Percentiles rank a stretch among this genome's conserved stretches.
These are phyloP conservation scores for Lipomyces starkeyi DNA, from an alignment of 805 yeast species.

Conservation along the genomic window DNA sequence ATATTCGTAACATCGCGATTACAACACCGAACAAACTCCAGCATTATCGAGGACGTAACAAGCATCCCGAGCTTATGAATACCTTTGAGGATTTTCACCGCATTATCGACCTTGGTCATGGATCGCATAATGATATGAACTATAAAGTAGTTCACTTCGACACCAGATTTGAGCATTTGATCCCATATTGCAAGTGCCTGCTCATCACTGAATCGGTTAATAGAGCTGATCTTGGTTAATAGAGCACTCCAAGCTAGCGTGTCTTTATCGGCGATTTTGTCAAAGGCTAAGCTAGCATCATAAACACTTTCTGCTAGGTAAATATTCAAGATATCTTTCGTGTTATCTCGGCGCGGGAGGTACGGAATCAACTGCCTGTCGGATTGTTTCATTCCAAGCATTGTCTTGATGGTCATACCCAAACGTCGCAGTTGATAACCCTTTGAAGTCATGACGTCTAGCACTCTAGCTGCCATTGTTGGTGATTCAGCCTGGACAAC, in stretches of 20 bases:
- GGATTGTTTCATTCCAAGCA: conserved; percentile 5
- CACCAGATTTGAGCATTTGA: conserved; percentile 9
- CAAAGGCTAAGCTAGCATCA: conserved; percentile 20
- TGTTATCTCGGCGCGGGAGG: conserved; percentile 20
- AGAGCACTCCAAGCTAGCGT: conserved; percentile 25
- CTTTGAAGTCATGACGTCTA: conserved; percentile 22
- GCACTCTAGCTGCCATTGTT: conserved; percentile 12
- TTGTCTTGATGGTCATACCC: conserved; percentile 13
- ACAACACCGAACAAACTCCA: conserved; percentile 24
- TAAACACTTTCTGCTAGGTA: conserved; percentile 9
- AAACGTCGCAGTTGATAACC: conserved; percentile 13
- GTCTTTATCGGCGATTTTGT: conserved; percentile 16
- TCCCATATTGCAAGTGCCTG: conserved; percentile 20
- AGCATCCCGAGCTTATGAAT: background rate
- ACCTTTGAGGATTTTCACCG: conserved; percentile 7
- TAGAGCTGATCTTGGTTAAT: conserved; percentile 8
- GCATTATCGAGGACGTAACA: conserved; percentile 11
- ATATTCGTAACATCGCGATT: conserved; percentile 23
- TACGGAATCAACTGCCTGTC: conserved; percentile 4
- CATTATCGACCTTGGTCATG: conserved; percentile 14
- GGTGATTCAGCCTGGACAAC: conserved; percentile 19
- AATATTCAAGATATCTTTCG: conserved; percentile 7
- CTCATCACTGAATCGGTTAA: conserved; percentile 10
- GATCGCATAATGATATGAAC: conserved; percentile 18
- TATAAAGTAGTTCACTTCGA: conserved; percentile 12